These are phyloP conservation scores for Polyporus arcularius DNA, from an alignment of 768 basidiomycete species.

Conservation along the genomic window DNA sequence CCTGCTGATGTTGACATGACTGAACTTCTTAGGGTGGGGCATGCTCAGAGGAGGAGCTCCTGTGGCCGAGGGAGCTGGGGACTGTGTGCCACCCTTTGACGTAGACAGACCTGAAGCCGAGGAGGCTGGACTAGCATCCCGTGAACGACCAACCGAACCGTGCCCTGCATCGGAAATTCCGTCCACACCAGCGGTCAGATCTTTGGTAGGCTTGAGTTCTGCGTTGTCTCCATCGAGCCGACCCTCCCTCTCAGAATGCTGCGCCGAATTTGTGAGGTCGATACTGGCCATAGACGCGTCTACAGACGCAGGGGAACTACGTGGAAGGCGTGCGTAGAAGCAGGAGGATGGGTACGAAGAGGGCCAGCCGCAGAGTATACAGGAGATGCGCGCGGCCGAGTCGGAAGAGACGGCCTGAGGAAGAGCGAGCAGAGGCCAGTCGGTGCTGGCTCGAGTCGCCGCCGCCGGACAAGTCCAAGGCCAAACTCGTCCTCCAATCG, in stretches of 20 bases:
- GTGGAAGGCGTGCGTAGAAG: background rate
- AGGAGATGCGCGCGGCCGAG: background rate
- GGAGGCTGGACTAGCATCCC: constrained; percentile 24
- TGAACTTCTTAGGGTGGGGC: constrained; percentile 82
- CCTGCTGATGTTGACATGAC: constrained; percentile 91
- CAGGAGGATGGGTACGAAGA: background rate
- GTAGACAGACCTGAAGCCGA: constrained; percentile 17
- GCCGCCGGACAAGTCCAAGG: background rate
- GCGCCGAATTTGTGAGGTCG: constrained; percentile 51
- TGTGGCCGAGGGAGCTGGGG: constrained; percentile 15
- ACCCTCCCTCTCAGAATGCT: constrained; percentile 36
- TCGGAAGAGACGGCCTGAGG: background rate
- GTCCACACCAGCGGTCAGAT: constrained; percentile 2
- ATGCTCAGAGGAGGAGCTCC: constrained; percentile 24
- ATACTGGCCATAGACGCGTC: constrained; percentile 83
- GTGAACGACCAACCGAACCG: constrained; percentile 9
- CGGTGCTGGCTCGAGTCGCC: background rate
- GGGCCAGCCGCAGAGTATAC: background rate
- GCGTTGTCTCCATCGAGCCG: constrained; percentile 1
- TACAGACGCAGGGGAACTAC: constrained; percentile 48
- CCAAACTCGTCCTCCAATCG: background rate
- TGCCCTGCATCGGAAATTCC: constrained; percentile 1
- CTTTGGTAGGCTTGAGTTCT: constrained; percentile 8
- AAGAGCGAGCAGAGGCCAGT: background rate
- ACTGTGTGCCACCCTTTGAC: constrained; percentile 15